These are phyloP conservation scores for Cercospora zeina DNA, from an alignment of 2,329 filamentous ascomycete species.

Conservation along the genomic window DNA sequence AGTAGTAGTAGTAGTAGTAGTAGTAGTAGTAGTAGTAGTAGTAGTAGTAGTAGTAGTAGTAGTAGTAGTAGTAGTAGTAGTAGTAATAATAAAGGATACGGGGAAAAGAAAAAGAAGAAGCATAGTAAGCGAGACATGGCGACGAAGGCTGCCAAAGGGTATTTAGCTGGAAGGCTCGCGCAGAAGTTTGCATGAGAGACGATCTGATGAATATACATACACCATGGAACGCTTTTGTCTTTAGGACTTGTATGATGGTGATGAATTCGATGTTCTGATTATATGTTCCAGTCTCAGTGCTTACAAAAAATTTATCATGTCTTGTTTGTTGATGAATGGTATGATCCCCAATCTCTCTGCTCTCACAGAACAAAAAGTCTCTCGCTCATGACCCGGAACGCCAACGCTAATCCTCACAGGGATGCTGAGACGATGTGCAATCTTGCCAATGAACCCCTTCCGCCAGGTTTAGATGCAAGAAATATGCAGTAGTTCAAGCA, in stretches of 20 bases:
- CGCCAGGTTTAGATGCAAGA: not conserved
- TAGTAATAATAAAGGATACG: not conserved
- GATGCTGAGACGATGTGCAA: not conserved
- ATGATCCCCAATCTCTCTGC: too few species aligned
- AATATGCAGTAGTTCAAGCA: slow-evolving; percentile 4
- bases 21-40: too few species aligned
- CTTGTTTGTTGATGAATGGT: too few species aligned
- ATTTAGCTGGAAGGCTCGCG: not conserved
- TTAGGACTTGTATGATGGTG: too few species aligned
- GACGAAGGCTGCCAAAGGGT: slow-evolving; percentile 2
- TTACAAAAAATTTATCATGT: too few species aligned
- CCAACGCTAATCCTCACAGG: slow-evolving; percentile 2
- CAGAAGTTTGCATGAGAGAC: not conserved
- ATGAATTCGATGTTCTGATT: not conserved
- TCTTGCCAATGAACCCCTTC: not conserved
- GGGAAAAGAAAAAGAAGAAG: not conserved
- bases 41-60: too few species aligned
- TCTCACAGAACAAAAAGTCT: too few species aligned
- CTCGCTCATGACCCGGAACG: not conserved
- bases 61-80: not conserved
- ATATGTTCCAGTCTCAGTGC: not conserved
- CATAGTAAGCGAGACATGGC: not conserved
- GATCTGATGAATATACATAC: not conserved
- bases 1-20: too few species aligned
- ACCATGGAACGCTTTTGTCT: not conserved